These are phyloP conservation scores for Clonostachys rosea DNA, from an alignment of 2,329 filamentous ascomycete species.

Conservation along the genomic window DNA sequence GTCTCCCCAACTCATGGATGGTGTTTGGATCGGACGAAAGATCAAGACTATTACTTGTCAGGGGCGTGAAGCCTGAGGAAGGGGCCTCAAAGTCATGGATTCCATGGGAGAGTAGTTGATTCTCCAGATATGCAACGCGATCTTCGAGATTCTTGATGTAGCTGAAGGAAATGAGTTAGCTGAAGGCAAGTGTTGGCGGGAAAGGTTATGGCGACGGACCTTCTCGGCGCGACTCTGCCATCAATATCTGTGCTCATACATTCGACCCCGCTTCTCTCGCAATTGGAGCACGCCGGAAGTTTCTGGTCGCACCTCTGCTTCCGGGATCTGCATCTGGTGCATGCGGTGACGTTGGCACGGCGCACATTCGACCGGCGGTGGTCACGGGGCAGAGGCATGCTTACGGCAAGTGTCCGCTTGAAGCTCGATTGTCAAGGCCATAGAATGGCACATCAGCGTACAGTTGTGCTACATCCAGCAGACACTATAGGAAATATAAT, in stretches of 20 bases:
- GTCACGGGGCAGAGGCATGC: neutral
- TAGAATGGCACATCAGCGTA: too few relatives aligned
- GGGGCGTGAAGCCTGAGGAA: neutral
- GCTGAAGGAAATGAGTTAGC: constrained; percentile 6
- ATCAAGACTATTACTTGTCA: neutral
- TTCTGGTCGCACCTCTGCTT: constrained; percentile 32
- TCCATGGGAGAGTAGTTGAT: constrained; percentile 3
- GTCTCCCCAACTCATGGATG: neutral
- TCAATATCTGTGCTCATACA: constrained; percentile 19
- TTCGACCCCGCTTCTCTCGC: constrained; percentile 32
- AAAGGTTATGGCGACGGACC: neutral
- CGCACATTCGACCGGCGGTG: constrained; percentile 6
- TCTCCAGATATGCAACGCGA: constrained; percentile 13
- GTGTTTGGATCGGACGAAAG: neutral
- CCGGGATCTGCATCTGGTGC: constrained; percentile 6
- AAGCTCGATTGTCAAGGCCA: too few relatives aligned
- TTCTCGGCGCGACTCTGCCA: constrained; percentile 5
- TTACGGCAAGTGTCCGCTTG: too few relatives aligned
- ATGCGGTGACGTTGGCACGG: constrained; percentile 9
- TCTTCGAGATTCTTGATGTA: constrained; percentile 18
- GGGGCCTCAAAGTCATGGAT: neutral
- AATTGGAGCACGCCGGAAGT: constrained; percentile 37
- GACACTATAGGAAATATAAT: too few relatives aligned
- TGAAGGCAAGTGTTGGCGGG: neutral
- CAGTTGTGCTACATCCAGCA: too few relatives aligned